Evolutionary conservation across 805 yeast species (phyloP).

Genomic region (Candida railenensis): DNA sequence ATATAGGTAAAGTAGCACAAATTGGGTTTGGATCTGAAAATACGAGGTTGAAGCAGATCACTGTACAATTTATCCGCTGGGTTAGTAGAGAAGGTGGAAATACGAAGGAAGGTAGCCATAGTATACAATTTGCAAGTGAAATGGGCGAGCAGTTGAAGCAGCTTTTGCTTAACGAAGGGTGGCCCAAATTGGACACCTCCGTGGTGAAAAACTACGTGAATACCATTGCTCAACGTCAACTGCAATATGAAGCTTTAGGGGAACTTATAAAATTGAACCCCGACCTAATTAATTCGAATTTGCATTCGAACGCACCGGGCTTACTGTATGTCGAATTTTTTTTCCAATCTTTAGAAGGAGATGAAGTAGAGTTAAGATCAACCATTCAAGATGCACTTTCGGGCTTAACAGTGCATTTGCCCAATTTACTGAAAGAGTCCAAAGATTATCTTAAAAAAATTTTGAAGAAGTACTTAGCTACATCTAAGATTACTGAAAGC

Average conservation of each 20-base stretch:
- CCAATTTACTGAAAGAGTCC: constrained; percentile 33
- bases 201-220: constrained; percentile 36
- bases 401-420: constrained; percentile 51
- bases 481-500: constrained; percentile 13
- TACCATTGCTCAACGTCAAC: constrained; percentile 48
- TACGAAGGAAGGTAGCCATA: constrained; percentile 12
- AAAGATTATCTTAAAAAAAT: constrained; percentile 41
- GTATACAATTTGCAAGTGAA: constrained; percentile 29
- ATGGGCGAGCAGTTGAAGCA: constrained; percentile 56
- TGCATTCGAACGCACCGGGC: constrained; percentile 27
- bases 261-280: constrained; percentile 53
- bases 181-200: constrained; percentile 48
- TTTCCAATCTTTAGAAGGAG: constrained; percentile 68
- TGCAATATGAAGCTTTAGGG: constrained; percentile 80
- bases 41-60: constrained; percentile 50
- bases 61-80: constrained; percentile 67
- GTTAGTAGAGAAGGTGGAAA: constrained; percentile 28
- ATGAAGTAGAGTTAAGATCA: constrained; percentile 57
- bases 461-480: constrained; percentile 32
- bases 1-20: constrained; percentile 50
- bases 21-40: constrained; percentile 60
- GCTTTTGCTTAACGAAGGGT: constrained; percentile 54
- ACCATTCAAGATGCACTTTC: constrained; percentile 73
- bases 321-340: constrained; percentile 60
- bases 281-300: not conserved